Evolutionary conservation across 257 asterid species (phyloP), one percentile per base, ranked within the genome.

Genomic region (Prunella vulgaris): DNA sequence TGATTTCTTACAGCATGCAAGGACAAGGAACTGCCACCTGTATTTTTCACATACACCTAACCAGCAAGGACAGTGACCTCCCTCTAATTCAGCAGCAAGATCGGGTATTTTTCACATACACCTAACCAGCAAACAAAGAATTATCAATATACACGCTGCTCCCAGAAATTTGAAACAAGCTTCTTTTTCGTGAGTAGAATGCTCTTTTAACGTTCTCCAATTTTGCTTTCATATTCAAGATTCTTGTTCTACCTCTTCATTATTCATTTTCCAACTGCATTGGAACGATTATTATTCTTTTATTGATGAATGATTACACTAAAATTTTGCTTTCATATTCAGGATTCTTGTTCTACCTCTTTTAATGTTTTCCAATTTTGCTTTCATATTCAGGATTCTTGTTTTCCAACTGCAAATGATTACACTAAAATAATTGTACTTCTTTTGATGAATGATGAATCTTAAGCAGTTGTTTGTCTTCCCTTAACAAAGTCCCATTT

Each of bases 81-180:
- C 83, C 59, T 42, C 48, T 60, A 46, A 76, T 72, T 72, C 73
- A 80, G 90, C 87, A 84, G 84, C 85, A 73, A 67, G 84, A 84
- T 79, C 79, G 72, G 87, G 85, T 68, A 15, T 61, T 68, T 53
- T 44, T 17, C 65, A 30, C 46, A 10, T n/a, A 60, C 3, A 60
- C 46, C 65, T 60, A 18, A 32, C 46, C 25, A 60, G 10, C 25
- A 60, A 37, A 44, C 22, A 25, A 44, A 65, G 44, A 24, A 25
- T n/a, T 44, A 25, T 24, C 17, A 28, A 15, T 9, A 42, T 64
- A n/a, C 25, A 42, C 3, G 1, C 37, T 14, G 24, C 6, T 24
- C 15, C 25, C 15, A 65, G 27, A 60, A 37, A 37, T 58, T 32
- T 12, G 53, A 20, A 20, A 7, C 24, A 53, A 53, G 10, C 18